These are phyloP conservation scores for Fraxinus excelsior DNA, from an alignment of 257 asterid genomes.

Conservation along the genomic window DNA sequence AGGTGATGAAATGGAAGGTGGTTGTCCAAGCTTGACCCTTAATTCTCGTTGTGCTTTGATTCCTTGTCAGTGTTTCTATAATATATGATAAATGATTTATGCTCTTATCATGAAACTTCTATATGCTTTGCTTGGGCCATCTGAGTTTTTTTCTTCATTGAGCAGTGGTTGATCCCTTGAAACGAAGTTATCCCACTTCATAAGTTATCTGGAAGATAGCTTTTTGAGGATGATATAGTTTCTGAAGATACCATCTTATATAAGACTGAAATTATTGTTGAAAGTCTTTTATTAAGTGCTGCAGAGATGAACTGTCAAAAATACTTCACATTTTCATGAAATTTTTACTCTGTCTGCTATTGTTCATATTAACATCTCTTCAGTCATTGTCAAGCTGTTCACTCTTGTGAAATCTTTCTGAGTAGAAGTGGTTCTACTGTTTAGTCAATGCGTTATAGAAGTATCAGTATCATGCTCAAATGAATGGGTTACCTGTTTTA, in stretches of 20 bases:
- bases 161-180: neutral
- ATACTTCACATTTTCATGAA: neutral
- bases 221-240: neutral
- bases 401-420: neutral
- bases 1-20: slow-evolving; percentile 77
- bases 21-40: slow-evolving; percentile 18
- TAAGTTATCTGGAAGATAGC: neutral
- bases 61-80: neutral
- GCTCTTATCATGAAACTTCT: neutral
- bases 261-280: too few species aligned
- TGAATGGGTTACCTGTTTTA: neutral
- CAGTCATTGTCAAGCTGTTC: neutral
- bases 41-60: neutral
- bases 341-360: neutral
- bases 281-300: too few species aligned
- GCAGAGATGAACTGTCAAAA: too few species aligned
- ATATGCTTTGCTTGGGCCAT: neutral
- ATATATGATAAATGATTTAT: neutral
- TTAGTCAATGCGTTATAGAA: neutral
- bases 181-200: neutral
- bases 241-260: neutral
- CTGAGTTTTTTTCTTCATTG: neutral
- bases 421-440: neutral
- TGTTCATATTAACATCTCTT: neutral
- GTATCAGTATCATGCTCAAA: neutral